Conservation (phyloP, 495 filamentous ascomycete species). For the Penicillium canariense region DNA sequence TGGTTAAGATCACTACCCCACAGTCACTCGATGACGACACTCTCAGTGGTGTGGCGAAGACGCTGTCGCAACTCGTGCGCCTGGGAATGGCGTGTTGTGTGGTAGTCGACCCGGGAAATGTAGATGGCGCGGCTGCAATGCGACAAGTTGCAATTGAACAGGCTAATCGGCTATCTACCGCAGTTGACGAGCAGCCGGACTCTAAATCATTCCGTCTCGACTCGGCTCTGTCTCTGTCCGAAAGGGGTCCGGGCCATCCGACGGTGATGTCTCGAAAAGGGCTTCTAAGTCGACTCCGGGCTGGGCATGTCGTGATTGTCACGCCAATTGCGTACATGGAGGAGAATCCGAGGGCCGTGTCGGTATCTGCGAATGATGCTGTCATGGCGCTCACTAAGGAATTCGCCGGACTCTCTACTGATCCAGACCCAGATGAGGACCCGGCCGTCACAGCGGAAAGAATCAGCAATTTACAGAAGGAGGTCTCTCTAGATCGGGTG, state of each 20-base stretch:
- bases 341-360: constrained; percentile 52
- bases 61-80: constrained; percentile 74
- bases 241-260: constrained; percentile 23
- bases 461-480: constrained; percentile 45
- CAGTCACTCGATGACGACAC: constrained; percentile 65
- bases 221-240: constrained; percentile 53
- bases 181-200: constrained; percentile 65
- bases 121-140: constrained; percentile 31
- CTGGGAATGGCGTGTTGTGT: constrained; percentile 80
- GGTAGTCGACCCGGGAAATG: constrained; percentile 67
- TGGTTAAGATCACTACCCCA: constrained; percentile 79
- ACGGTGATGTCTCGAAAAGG: constrained; percentile 57
- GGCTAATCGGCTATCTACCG: constrained; percentile 68
- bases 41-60: constrained; percentile 74
- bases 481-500: constrained; percentile 74
- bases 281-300: constrained; percentile 65
- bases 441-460: constrained; percentile 40
- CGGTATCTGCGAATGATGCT: constrained; percentile 62
- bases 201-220: constrained; percentile 68
- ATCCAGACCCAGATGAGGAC: constrained; percentile 47
- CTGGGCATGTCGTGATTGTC: constrained; percentile 78
- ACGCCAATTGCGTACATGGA: constrained; percentile 65
- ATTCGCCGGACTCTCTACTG: constrained; percentile 56
- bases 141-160: constrained; percentile 56
- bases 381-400: constrained; percentile 70